Evolutionary conservation across 1,284 basidiomycete species (phyloP).

Genomic region (Mycena sp.): DNA sequence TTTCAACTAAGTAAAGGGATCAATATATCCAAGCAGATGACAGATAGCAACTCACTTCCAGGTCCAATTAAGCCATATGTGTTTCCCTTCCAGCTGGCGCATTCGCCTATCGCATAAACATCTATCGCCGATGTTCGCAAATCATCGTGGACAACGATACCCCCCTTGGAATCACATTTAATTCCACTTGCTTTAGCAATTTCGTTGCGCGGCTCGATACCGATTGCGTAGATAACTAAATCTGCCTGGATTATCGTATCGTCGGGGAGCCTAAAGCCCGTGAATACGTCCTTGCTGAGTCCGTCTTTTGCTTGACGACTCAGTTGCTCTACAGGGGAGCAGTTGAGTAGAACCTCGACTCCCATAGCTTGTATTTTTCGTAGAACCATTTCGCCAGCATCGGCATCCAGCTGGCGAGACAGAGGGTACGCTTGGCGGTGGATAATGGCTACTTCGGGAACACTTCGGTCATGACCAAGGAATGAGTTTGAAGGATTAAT

Average conservation of each 20-base stretch:
- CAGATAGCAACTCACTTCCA: slow-evolving; percentile 52
- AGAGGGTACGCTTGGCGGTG: slow-evolving; percentile 72
- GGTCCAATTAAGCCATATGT: slow-evolving; percentile 79
- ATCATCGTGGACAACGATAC: slow-evolving; percentile 68
- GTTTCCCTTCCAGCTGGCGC: slow-evolving; percentile 74
- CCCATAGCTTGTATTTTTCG: slow-evolving; percentile 74
- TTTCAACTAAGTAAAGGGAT: slow-evolving; percentile 56
- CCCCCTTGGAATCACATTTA: slow-evolving; percentile 57
- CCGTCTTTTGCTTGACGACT: slow-evolving; percentile 47
- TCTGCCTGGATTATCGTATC: slow-evolving; percentile 55
- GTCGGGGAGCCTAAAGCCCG: slow-evolving; percentile 59
- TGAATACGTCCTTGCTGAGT: slow-evolving; percentile 49
- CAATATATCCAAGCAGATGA: slow-evolving; percentile 9
- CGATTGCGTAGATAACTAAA: slow-evolving; percentile 72
- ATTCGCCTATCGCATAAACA: slow-evolving; percentile 82
- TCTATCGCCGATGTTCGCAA: slow-evolving; percentile 66
- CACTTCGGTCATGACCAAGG: slow-evolving; percentile 30
- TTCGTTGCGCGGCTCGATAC: slow-evolving; percentile 78
- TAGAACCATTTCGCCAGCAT: slow-evolving; percentile 76
- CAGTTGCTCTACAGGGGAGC: slow-evolving; percentile 55
- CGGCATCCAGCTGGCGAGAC: slow-evolving; percentile 76
- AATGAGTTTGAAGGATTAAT: not conserved
- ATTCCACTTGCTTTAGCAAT: slow-evolving; percentile 65
- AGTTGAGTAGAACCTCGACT: slow-evolving; percentile 66
- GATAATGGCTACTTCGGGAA: slow-evolving; percentile 55